Conservation (phyloP, 495 filamentous ascomycete species). For the Aspergillus avenaceus region DNA sequence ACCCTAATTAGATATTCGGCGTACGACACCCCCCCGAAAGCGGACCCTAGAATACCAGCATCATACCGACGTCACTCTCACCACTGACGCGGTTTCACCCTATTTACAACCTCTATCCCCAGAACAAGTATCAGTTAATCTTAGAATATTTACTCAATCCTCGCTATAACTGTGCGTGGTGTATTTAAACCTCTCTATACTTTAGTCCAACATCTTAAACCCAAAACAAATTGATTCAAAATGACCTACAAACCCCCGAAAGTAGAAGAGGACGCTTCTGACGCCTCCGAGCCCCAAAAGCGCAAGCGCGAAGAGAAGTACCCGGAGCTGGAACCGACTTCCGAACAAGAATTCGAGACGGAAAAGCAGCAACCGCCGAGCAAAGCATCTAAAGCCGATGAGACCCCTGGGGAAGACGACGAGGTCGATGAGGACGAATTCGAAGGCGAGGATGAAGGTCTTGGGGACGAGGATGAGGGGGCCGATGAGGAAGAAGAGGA, state of each 20-base stretch:
- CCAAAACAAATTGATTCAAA: too few relatives aligned
- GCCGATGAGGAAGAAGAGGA: not conserved
- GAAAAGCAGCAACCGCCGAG: slow-evolving; percentile 13
- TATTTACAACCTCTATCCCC: too few relatives aligned
- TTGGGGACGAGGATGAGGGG: slow-evolving; percentile 1
- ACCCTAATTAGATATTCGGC: too few relatives aligned
- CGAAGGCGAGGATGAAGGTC: slow-evolving; percentile 5
- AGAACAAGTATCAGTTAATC: too few relatives aligned
- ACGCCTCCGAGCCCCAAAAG: slow-evolving; percentile 16
- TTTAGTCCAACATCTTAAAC: not conserved
- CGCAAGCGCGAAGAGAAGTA: slow-evolving; percentile 17
- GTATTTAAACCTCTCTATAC: not conserved
- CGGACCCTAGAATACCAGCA: not conserved
- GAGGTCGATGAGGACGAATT: slow-evolving; percentile 1
- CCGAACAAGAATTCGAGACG: slow-evolving; percentile 1
- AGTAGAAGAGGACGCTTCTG: slow-evolving; percentile 16
- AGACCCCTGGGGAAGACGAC: not conserved
- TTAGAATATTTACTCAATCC: too few relatives aligned
- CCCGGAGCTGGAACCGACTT: not conserved
- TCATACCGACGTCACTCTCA: slow-evolving; percentile 9
- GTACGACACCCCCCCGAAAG: too few relatives aligned
- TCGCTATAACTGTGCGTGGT: too few relatives aligned
- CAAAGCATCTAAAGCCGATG: slow-evolving; percentile 12
- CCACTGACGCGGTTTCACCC: too few relatives aligned
- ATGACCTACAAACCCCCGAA: slow-evolving; percentile 20